Conservation (phyloP, 2,329 filamentous ascomycete genomes). For the Emericellopsis cladophorae region DNA sequence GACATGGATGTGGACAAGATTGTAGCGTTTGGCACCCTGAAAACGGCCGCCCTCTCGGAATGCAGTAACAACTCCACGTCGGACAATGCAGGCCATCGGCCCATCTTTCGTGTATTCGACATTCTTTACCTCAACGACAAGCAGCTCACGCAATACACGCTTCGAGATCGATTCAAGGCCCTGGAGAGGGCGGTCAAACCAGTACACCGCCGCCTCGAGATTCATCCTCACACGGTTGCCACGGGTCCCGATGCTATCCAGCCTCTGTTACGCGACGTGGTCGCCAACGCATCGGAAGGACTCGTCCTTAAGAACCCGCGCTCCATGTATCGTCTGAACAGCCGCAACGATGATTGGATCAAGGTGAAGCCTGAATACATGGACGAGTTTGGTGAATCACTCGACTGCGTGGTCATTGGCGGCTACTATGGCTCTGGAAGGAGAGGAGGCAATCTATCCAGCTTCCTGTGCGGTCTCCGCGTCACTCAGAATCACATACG, state of each 20-base stretch:
- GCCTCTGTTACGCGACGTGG: slow-evolving; percentile 63
- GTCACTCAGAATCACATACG: slow-evolving; percentile 56
- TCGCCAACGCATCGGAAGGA: slow-evolving; percentile 80
- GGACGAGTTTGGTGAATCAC: slow-evolving; percentile 85
- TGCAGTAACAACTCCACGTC: slow-evolving; percentile 52
- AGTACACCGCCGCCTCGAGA: slow-evolving; percentile 66
- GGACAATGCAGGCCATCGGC: slow-evolving; percentile 36
- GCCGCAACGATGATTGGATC: slow-evolving; percentile 91
- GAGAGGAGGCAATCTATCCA: slow-evolving; percentile 71
- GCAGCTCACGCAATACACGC: slow-evolving; percentile 67
- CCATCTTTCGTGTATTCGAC: slow-evolving; percentile 80
- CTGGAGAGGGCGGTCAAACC: slow-evolving; percentile 58
- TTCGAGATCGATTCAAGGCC: slow-evolving; percentile 68
- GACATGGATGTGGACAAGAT: slow-evolving; percentile 75
- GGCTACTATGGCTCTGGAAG: slow-evolving; percentile 86
- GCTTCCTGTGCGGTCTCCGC: slow-evolving; percentile 80
- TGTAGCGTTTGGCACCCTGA: slow-evolving; percentile 83
- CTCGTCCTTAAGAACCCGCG: slow-evolving; percentile 88
- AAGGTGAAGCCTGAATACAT: slow-evolving; percentile 99
- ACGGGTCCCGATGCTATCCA: slow-evolving; percentile 63
- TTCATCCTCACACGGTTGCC: slow-evolving; percentile 61
- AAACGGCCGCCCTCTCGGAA: slow-evolving; percentile 75
- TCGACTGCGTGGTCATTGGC: slow-evolving; percentile 82
- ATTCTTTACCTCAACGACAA: slow-evolving; percentile 79
- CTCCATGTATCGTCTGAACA: slow-evolving; percentile 76